These are phyloP conservation scores for Vicia faba DNA, from an alignment of 306 rosid genomes.

Conservation along the genomic window DNA sequence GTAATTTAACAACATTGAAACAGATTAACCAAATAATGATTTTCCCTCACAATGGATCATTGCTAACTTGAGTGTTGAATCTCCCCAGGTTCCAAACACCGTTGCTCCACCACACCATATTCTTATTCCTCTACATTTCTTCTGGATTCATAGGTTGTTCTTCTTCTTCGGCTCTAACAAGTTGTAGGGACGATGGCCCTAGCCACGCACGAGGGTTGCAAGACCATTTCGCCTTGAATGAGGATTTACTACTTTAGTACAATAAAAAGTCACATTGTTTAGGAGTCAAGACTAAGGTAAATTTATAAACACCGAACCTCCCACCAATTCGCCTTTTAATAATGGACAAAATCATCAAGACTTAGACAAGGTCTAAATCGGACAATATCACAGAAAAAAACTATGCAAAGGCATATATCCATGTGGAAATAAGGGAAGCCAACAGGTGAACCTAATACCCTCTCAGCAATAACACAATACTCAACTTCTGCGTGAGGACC, in stretches of 20 bases:
- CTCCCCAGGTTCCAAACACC: background rate
- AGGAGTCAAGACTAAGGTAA: background rate
- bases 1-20: background rate
- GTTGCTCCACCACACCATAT: background rate
- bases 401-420: background rate
- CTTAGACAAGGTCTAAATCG: background rate
- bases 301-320: background rate
- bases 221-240: background rate
- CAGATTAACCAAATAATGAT: background rate
- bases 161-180: background rate
- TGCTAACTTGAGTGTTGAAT: background rate
- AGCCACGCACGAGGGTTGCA: background rate
- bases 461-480: background rate
- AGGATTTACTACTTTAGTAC: background rate
- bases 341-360: too few species aligned
- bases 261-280: background rate
- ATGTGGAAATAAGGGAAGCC: background rate
- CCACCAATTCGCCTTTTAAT: too few species aligned
- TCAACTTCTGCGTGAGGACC: background rate
- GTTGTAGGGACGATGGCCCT: background rate
- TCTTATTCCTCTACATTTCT: background rate
- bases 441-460: background rate
- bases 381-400: too few species aligned
- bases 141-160: background rate
- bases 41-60: background rate